A percentile compares a stretch with the other conserved stretches of the same genome.
These are phyloP conservation scores for Xanthoceras sorbifolium DNA, from an alignment of 345 rosid genomes.

Conservation along the genomic window DNA sequence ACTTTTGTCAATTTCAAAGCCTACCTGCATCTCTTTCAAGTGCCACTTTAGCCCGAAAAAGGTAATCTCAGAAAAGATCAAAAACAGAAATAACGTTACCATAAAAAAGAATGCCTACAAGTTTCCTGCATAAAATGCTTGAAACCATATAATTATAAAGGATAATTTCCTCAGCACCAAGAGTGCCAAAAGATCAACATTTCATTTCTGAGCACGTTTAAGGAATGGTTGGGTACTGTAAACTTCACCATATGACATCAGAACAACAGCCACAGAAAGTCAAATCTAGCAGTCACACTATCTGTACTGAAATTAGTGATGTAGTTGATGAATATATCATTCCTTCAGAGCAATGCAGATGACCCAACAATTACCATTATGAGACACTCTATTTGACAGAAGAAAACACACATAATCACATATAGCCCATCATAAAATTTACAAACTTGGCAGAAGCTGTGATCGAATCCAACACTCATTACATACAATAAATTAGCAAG, in stretches of 20 bases:
- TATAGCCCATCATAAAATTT: not conserved
- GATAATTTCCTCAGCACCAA: not conserved
- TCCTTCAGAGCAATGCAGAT: not conserved
- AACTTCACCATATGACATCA: not conserved
- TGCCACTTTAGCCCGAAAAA: not conserved
- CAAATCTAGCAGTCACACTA: not conserved
- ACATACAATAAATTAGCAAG: not conserved
- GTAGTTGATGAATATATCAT: not conserved
- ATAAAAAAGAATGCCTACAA: not conserved
- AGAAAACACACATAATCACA: not conserved
- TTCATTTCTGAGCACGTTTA: not conserved
- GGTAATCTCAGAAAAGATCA: not conserved
- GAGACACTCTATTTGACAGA: not conserved
- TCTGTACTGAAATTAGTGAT: not conserved
- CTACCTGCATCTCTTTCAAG: not conserved
- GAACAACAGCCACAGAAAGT: not conserved
- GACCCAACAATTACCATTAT: not conserved
- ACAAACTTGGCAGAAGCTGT: constrained; percentile 5
- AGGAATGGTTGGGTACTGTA: not conserved
- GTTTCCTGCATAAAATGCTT: not conserved
- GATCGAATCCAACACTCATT: not conserved
- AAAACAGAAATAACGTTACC: not conserved
- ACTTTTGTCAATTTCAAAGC: not conserved
- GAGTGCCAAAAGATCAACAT: not conserved
- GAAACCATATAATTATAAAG: not conserved